Evolutionary conservation across 768 basidiomycete genomes (phyloP).

Genomic region (Leccinum subtestaceum): DNA sequence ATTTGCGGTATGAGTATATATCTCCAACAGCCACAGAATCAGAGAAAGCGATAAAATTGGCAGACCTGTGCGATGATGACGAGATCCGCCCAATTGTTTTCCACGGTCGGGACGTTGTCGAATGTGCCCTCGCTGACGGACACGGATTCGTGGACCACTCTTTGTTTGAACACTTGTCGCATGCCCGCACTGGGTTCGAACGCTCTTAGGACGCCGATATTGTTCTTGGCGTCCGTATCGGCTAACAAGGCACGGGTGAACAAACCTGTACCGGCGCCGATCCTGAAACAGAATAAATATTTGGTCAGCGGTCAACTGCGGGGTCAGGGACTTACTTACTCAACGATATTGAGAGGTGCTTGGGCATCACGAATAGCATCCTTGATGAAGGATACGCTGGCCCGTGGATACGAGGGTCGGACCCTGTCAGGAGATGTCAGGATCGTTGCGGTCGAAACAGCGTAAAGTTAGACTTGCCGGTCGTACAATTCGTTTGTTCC

Average conservation of each 20-base stretch:
- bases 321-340: conserved; percentile 43
- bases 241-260: conserved; percentile 81
- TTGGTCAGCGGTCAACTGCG: not conserved
- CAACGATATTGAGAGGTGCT: conserved; percentile 58
- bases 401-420: conserved; percentile 78
- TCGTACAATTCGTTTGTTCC: conserved; percentile 88
- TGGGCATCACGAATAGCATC: conserved; percentile 37
- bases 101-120: conserved; percentile 50
- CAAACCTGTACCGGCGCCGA: conserved; percentile 85
- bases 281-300: conserved; percentile 38
- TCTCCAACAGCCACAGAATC: not conserved
- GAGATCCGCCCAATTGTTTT: conserved; percentile 73
- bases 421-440: conserved; percentile 41
- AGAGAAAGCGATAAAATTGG: not conserved
- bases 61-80: conserved; percentile 71
- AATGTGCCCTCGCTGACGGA: conserved; percentile 67
- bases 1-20: conserved; percentile 6
- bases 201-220: conserved; percentile 56
- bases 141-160: conserved; percentile 51
- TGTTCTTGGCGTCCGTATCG: conserved; percentile 51
- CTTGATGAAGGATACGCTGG: conserved; percentile 60
- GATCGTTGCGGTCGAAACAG: not conserved
- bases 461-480: conserved; percentile 37
- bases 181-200: conserved; percentile 88
- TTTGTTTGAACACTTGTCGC: conserved; percentile 66